Base-by-base conservation (phyloP, 108 stramenopile genomes). In the Conticribra weissflogii region DNA sequence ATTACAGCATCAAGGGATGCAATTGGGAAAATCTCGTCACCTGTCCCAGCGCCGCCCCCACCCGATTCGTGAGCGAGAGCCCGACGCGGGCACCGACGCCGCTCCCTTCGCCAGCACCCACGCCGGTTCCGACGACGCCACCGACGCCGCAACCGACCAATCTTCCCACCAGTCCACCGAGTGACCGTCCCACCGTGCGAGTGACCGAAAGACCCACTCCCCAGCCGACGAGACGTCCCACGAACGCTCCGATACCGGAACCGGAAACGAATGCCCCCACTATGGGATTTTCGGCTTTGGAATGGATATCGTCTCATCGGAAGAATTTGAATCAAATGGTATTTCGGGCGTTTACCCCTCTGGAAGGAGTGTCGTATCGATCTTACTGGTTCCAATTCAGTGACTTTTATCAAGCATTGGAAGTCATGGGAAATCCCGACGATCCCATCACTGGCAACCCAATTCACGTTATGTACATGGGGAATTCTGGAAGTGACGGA, bases 371-470 rank as follows among this genome's bases (percentile, higher is more conserved):
- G 45, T 56, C 54, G 2, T 68, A 68, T 19, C 36, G 55, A n/a
- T 57, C 55, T 1, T 68, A 68, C 46, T 68, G 67, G 67, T 68
- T 68, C 29, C 67, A 58, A 49, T 49, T 48, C 29, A n/a, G 15
- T 3, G 67, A 68, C 57, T 68, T 68, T 32, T 41, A 44, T 23
- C 23, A 56, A 23, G 67, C 67, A 18, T 31, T 68, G 17, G 23
- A 54, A 17, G 2, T 49, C 67, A 58, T 68, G 46, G 33, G 55
- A 3, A 3, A 22, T 14, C 30, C 29, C 18, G 49, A 53, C 12
- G 36, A 5, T 9, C 36, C 36, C 33, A 58, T 68, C n/a, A 68
- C 67, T 3, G 55, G 45, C 3, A 19, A 57, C 0, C 21, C 33
- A 30, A 68, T 31, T 7, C 67, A 68, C 33, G 21, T 56, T 1